A percentile compares a stretch with the other conserved stretches of the same genome.
Evolutionary conservation across 805 yeast species (phyloP).

Genomic region (Ogataea ramenticola): DNA sequence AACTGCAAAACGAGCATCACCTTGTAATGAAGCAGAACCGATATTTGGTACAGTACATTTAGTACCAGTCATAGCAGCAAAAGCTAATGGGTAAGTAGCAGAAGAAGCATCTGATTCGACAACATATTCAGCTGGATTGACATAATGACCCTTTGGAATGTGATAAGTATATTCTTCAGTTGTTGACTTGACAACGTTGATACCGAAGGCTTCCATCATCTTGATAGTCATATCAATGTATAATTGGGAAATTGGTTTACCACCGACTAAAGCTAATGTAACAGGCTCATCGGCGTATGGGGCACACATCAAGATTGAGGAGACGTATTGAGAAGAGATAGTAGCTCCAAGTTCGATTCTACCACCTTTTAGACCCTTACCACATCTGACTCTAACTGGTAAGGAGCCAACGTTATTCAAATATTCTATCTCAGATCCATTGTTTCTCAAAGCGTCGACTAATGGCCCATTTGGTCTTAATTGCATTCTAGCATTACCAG

Average conservation of each 20-base stretch:
- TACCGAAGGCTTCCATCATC: slow-evolving; percentile 90
- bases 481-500: slow-evolving; percentile 97
- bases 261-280: slow-evolving; percentile 84
- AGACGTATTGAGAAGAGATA: slow-evolving; percentile 94
- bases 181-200: slow-evolving; percentile 59
- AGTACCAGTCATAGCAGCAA: slow-evolving; percentile 94
- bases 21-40: slow-evolving; percentile 87
- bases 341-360: slow-evolving; percentile 91
- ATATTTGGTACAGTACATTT: slow-evolving; percentile 91
- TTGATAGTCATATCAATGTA: slow-evolving; percentile 96
- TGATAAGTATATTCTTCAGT: slow-evolving; percentile 80
- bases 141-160: slow-evolving; percentile 78
- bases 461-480: slow-evolving; percentile 95
- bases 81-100: slow-evolving; percentile 95
- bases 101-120: slow-evolving; percentile 97
- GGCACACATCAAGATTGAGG: slow-evolving; percentile 94
- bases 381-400: slow-evolving; percentile 69
- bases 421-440: slow-evolving; percentile 73
- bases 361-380: slow-evolving; percentile 77
- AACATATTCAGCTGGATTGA: slow-evolving; percentile 76
- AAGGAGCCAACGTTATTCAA: slow-evolving; percentile 72
- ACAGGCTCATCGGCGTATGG: slow-evolving; percentile 90
- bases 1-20: slow-evolving; percentile 93
- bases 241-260: slow-evolving; percentile 92
- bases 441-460: slow-evolving; percentile 79